Evolutionary conservation across 1,139 yeast genomes (phyloP).

Genomic region (Scheffersomyces insectosa): DNA sequence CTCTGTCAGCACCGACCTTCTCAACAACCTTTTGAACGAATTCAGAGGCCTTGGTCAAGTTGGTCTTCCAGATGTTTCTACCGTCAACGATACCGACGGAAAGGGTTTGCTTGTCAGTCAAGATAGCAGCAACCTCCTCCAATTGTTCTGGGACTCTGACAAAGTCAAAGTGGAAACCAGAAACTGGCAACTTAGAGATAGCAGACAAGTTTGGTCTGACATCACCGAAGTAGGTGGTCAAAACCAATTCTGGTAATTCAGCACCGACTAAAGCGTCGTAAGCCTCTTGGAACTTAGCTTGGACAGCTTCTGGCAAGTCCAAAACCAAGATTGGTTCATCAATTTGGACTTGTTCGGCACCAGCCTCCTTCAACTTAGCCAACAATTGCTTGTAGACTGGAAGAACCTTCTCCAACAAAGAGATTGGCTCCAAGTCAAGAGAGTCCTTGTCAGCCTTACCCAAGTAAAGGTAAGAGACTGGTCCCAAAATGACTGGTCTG

Average conservation of each 20-base stretch:
- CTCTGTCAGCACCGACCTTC: conserved; percentile 86
- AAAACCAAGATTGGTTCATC: conserved; percentile 97
- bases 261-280: conserved; percentile 67
- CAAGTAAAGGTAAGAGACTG: conserved; percentile 88
- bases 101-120: conserved; percentile 68
- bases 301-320: conserved; percentile 83
- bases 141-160: conserved; percentile 97
- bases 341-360: conserved; percentile 93
- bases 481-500: conserved; percentile 96
- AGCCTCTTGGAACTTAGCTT: conserved; percentile 85
- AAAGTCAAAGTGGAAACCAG: conserved; percentile 96
- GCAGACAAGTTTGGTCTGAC: conserved; percentile 95
- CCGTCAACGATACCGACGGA: conserved; percentile 98
- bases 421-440: conserved; percentile 88
- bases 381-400: conserved; percentile 92
- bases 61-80: conserved; percentile 99
- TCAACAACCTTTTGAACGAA: conserved; percentile 79
- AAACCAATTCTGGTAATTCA: conserved; percentile 72
- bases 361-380: conserved; percentile 85
- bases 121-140: conserved; percentile 71
- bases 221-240: conserved; percentile 97
- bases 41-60: conserved; percentile 82
- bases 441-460: conserved; percentile 99
- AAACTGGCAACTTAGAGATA: conserved; percentile 84
- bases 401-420: conserved; percentile 81